Conservation (phyloP, 2,329 filamentous ascomycete species). For the Calonectria fujianensis region DNA sequence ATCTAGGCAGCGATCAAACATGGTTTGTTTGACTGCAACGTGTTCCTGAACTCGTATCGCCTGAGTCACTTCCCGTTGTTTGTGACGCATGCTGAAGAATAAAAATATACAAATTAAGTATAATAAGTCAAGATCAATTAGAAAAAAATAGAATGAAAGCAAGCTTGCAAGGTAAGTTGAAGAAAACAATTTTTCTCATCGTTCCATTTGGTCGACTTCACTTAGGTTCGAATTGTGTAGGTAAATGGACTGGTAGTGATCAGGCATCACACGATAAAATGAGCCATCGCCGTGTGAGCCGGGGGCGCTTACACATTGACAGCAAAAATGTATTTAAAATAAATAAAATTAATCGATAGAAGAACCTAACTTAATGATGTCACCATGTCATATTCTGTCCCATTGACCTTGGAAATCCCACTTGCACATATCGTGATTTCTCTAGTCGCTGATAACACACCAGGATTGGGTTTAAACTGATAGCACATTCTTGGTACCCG, state of each 20-base stretch:
- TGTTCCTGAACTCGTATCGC: background rate
- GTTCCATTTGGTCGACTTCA: background rate
- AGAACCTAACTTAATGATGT: background rate
- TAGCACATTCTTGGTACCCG: background rate
- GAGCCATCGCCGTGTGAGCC: background rate
- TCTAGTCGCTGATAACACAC: background rate
- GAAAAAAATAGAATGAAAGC: background rate
- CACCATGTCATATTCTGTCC: background rate
- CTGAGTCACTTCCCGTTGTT: slow-evolving; percentile 3
- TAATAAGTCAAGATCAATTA: background rate
- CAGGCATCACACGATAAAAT: background rate
- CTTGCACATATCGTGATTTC: background rate
- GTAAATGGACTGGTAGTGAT: background rate
- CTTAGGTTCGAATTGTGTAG: background rate
- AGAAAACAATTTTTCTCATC: background rate
- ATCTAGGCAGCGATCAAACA: background rate
- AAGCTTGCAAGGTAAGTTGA: background rate
- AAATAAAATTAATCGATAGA: background rate
- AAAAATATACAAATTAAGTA: background rate
- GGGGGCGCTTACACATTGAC: background rate
- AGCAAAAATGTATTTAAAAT: background rate
- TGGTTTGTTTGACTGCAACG: background rate
- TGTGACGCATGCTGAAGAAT: background rate
- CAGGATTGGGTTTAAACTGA: background rate
- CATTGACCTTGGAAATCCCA: background rate